phyloP scores from a whole-genome alignment of 768 basidiomycete species.

The Thelephora ganbajun region DNA sequence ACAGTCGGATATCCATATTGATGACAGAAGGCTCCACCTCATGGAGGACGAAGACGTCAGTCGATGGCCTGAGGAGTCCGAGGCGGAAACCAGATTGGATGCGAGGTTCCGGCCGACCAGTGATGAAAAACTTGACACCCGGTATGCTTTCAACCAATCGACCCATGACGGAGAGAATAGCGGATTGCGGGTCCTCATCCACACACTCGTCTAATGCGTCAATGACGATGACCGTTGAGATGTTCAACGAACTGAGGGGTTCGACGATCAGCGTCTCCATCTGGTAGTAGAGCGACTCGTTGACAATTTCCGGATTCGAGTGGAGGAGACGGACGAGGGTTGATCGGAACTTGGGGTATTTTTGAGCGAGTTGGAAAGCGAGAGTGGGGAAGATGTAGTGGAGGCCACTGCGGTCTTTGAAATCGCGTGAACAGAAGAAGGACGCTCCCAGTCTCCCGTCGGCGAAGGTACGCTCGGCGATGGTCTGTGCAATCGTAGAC shows the following conservation, averaged over 20 bases:
- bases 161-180: background rate
- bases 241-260: background rate
- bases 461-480: constrained; percentile 12
- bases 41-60: background rate
- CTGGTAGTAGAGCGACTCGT: background rate
- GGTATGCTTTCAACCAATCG: background rate
- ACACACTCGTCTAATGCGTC: constrained; percentile 24
- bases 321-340: background rate
- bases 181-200: background rate
- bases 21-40: background rate
- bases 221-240: constrained; percentile 16
- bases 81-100: background rate
- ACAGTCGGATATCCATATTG: background rate
- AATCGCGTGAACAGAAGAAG: constrained; percentile 18
- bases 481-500: constrained; percentile 21
- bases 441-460: constrained; percentile 16
- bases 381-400: constrained; percentile 19
- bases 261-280: constrained; percentile 5
- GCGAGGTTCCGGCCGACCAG: background rate
- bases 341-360: constrained; percentile 5
- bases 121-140: background rate
- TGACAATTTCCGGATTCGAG: background rate
- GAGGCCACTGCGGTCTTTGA: constrained; percentile 8
- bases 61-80: background rate
- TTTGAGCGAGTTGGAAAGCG: constrained; percentile 16